These are phyloP conservation scores for Aurantiochytrium sp. DNA, from an alignment of 108 stramenopile species.

Conservation along the genomic window DNA sequence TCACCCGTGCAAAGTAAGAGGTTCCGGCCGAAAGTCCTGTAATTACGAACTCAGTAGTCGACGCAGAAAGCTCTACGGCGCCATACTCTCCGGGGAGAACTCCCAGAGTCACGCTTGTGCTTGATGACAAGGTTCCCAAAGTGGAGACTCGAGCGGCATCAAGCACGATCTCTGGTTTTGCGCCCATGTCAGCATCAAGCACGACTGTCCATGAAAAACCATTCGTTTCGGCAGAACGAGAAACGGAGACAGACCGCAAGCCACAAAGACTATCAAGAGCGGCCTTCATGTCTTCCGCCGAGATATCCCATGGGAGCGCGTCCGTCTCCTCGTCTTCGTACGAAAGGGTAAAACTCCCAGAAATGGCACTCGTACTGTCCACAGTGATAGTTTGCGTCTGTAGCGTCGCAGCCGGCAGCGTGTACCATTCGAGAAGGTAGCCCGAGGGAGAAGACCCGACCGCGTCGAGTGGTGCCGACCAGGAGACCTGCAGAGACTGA, in stretches of 20 bases:
- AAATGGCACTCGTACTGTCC: neutral
- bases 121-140: neutral
- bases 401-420: constrained; percentile 28
- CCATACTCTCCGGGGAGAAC: constrained; percentile 36
- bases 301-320: constrained; percentile 23
- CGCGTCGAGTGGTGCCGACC: constrained; percentile 35
- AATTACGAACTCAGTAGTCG: constrained; percentile 20
- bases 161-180: neutral
- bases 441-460: constrained; percentile 48
- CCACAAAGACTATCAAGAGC: constrained; percentile 41
- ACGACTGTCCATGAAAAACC: constrained; percentile 59
- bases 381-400: constrained; percentile 50
- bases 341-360: constrained; percentile 39
- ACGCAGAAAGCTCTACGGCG: neutral
- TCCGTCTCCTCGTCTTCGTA: constrained; percentile 41
- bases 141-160: neutral
- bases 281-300: constrained; percentile 31
- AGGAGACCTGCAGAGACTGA: constrained; percentile 57
- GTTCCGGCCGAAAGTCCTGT: constrained; percentile 48
- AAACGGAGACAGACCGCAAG: constrained; percentile 52
- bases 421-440: constrained; percentile 65
- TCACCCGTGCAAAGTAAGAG: constrained; percentile 54
- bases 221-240: constrained; percentile 22
- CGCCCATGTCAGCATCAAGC: constrained; percentile 40
- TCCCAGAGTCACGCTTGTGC: neutral